Base-by-base conservation (phyloP, 768 basidiomycete species). In the Mycena crocata region DNA sequence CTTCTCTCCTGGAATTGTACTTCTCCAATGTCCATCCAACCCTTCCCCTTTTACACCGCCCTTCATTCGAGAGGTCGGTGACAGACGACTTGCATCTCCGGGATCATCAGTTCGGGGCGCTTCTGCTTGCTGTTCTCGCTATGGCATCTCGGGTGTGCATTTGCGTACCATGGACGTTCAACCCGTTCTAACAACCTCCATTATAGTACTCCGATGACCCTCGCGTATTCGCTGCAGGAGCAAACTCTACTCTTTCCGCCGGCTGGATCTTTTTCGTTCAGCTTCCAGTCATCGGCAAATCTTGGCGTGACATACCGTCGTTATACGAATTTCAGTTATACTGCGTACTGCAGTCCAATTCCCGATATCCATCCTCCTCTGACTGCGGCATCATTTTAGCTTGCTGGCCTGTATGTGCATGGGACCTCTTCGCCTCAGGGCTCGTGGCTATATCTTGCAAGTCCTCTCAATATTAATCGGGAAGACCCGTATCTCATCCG, bases 261-360 rank as follows among this genome's bases (percentile, higher is more conserved):
- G 89, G 89, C 1, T 91, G 89, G 88, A 83, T 84, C 70, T 92
- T 84, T 72, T 86, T 88, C 66, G 72, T 78, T 26, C 89, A 91
- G 74, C 86, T 93, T 7, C 86, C 90, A 55, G 82, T 87, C 64
- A 82, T 90, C 58, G 84, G 87, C 63, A 86, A 86, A 73, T 84
- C 83, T 0, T 77, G 92, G 34, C 80, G 90, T 23, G 81, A 86
- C 0, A 83, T 85, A 17, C 86, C 90, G 3, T 80, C 84, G 8
- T 71, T 95, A 57, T 88, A 88, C 73, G 92, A 93, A 70, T 78
- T 96, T 28, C 94, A 96, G 74, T 83, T 83, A 24, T 89, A 88
- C 72, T 83, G 84, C 72, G 89, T n/a, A n/a, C n/a, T 90, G 73
- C 62, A 85, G 73, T 21, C 44, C 40, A 21, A 52, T 50, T 28